phyloP scores from a whole-genome alignment of 805 yeast genomes.

The Metschnikowia continentalis region DNA sequence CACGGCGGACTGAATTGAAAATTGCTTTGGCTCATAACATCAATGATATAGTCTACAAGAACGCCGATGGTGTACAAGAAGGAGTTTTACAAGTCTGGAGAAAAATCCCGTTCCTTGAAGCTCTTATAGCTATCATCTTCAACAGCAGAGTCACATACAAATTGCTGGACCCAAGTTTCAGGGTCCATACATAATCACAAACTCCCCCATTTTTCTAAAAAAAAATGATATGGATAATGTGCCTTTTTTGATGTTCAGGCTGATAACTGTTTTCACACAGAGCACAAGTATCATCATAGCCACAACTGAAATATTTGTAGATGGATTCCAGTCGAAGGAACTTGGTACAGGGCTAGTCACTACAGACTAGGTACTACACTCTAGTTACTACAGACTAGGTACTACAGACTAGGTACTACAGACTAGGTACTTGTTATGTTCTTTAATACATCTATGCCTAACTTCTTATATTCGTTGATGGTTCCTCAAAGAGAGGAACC shows the following conservation, averaged over 20 bases:
- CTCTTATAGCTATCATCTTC: conserved; percentile 17
- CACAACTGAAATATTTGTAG: conserved; percentile 71
- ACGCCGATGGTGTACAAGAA: conserved; percentile 41
- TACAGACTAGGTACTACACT: too few relatives aligned
- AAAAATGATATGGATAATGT: conserved; percentile 62
- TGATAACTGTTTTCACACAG: conserved; percentile 75
- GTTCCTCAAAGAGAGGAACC: too few relatives aligned
- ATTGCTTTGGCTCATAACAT: conserved; percentile 51
- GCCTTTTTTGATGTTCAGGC: conserved; percentile 66
- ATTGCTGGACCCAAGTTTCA: conserved; percentile 66
- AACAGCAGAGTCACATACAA: conserved; percentile 43
- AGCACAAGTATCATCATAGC: conserved; percentile 79
- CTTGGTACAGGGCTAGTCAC: conserved; percentile 73
- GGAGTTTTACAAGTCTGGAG: conserved; percentile 39
- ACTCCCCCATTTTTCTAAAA: conserved; percentile 74
- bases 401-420: too few relatives aligned
- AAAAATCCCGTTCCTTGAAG: conserved; percentile 24
- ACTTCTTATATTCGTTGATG: too few relatives aligned
- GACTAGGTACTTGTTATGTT: too few relatives aligned
- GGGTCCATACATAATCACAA: conserved; percentile 88
- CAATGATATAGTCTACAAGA: conserved; percentile 56
- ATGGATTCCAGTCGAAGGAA: conserved; percentile 76
- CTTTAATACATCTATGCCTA: too few relatives aligned
- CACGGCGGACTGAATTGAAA: conserved; percentile 33
- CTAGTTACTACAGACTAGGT: too few relatives aligned